Conservation (phyloP, 768 basidiomycete species). For the Paxillus rubicundulus region DNA sequence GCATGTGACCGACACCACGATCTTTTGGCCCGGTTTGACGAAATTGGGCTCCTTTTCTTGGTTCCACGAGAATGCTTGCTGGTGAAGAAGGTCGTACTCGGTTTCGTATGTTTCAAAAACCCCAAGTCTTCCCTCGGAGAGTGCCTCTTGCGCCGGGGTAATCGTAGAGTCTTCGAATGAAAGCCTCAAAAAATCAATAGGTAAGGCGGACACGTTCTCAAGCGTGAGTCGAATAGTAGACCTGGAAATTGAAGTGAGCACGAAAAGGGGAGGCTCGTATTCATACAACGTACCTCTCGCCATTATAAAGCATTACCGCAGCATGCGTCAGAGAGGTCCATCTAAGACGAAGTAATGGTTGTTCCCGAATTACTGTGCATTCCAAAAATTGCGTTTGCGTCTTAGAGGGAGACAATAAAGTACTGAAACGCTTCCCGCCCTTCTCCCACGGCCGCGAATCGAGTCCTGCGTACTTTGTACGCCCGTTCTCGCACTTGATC, state of each 20-base stretch:
- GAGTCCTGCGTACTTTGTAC: slow-evolving; percentile 73
- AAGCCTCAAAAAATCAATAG: slow-evolving; percentile 82
- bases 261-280: not conserved
- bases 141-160: slow-evolving; percentile 65
- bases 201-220: slow-evolving; percentile 83
- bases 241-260: slow-evolving; percentile 40
- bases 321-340: slow-evolving; percentile 90
- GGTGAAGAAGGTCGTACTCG: slow-evolving; percentile 73
- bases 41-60: slow-evolving; percentile 39
- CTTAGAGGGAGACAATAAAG: slow-evolving; percentile 25
- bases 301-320: slow-evolving; percentile 92
- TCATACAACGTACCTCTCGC: slow-evolving; percentile 67
- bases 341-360: slow-evolving; percentile 83
- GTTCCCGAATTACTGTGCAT: slow-evolving; percentile 81
- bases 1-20: slow-evolving; percentile 67
- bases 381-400: slow-evolving; percentile 58
- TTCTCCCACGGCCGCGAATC: slow-evolving; percentile 66
- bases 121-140: slow-evolving; percentile 77
- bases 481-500: slow-evolving; percentile 61
- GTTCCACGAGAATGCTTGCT: slow-evolving; percentile 80
- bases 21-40: slow-evolving; percentile 69
- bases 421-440: slow-evolving; percentile 39
- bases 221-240: slow-evolving; percentile 81
- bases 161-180: slow-evolving; percentile 92
- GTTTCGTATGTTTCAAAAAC: slow-evolving; percentile 90